A percentile compares a stretch with the other conserved stretches of the same genome.
These are phyloP conservation scores for Chloranthus sessilifolius DNA, from an alignment of 164 flowering plant species.

Conservation along the genomic window DNA sequence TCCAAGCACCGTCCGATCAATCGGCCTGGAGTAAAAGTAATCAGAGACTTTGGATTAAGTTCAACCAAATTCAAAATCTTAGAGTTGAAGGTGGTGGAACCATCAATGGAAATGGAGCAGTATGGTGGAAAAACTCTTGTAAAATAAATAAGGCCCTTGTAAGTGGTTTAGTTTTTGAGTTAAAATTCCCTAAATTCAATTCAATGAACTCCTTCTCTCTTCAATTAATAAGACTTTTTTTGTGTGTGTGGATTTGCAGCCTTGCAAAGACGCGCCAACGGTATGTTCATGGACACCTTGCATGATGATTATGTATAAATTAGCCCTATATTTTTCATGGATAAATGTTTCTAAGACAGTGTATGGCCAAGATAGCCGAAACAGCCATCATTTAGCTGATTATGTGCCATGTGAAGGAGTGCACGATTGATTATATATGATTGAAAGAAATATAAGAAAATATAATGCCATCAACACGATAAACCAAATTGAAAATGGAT, in stretches of 20 bases:
- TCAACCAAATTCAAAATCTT: conserved; percentile 26
- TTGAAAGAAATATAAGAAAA: too few relatives aligned
- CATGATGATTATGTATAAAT: too few relatives aligned
- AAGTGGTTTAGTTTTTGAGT: conserved; percentile 8
- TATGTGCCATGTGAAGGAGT: too few relatives aligned
- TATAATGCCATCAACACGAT: too few relatives aligned
- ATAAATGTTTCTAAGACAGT: too few relatives aligned
- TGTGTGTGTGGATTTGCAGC: too few relatives aligned
- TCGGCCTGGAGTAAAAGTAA: conserved; percentile 45
- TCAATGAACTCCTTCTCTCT: conserved; percentile 1
- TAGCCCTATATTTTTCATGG: too few relatives aligned
- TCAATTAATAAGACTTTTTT: too few relatives aligned
- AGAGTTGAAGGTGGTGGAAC: conserved; percentile 47
- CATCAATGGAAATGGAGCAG: conserved; percentile 49
- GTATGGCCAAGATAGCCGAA: too few relatives aligned
- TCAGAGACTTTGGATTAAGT: conserved; percentile 39
- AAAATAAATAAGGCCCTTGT: conserved; percentile 25
- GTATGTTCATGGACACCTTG: conserved; percentile 33
- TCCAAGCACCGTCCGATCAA: conserved; percentile 47
- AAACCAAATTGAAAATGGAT: too few relatives aligned
- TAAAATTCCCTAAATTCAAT: background rate
- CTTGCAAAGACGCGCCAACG: conserved; percentile 82
- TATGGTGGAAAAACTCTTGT: conserved; percentile 56
- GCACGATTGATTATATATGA: too few relatives aligned
- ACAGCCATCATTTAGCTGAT: too few relatives aligned